A percentile compares a stretch with the other conserved stretches of the same genome.
Evolutionary conservation across 2,329 filamentous ascomycete genomes (phyloP).

Genomic region (Fusarium duplospermum): DNA sequence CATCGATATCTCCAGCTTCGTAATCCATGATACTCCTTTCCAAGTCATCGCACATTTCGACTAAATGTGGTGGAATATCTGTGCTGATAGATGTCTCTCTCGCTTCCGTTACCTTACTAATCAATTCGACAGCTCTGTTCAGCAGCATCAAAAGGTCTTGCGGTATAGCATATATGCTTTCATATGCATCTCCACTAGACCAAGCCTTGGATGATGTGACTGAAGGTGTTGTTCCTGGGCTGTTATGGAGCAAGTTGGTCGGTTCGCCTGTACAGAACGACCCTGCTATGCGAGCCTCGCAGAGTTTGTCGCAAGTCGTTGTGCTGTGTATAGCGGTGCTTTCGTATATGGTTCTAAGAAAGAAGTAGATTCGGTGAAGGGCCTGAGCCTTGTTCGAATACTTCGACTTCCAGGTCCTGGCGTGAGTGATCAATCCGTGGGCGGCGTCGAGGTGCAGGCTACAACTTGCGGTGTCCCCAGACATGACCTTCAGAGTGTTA

Average conservation of each 20-base stretch:
- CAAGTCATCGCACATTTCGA: not conserved
- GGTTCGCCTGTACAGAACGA: not conserved
- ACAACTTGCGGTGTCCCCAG: not conserved
- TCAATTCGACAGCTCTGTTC: not conserved
- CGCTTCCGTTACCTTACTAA: not conserved
- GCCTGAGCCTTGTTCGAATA: not conserved
- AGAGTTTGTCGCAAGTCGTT: not conserved
- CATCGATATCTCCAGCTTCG: not conserved
- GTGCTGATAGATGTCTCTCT: not conserved
- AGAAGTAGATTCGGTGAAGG: not conserved
- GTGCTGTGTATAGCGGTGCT: not conserved
- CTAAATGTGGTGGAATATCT: not conserved
- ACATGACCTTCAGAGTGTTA: not conserved
- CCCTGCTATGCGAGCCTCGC: not conserved
- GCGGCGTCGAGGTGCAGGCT: not conserved
- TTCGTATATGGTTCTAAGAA: not conserved
- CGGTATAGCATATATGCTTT: not conserved
- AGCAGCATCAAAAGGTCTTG: not conserved
- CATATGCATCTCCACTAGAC: not conserved
- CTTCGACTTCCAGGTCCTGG: not conserved
- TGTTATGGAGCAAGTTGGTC: not conserved
- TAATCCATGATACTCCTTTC: not conserved
- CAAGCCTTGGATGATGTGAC: not conserved
- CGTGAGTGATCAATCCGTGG: not conserved
- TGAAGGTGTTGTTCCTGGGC: not conserved